Evolutionary conservation across 2,329 filamentous ascomycete genomes (phyloP).

Genomic region (Fusarium coicis): DNA sequence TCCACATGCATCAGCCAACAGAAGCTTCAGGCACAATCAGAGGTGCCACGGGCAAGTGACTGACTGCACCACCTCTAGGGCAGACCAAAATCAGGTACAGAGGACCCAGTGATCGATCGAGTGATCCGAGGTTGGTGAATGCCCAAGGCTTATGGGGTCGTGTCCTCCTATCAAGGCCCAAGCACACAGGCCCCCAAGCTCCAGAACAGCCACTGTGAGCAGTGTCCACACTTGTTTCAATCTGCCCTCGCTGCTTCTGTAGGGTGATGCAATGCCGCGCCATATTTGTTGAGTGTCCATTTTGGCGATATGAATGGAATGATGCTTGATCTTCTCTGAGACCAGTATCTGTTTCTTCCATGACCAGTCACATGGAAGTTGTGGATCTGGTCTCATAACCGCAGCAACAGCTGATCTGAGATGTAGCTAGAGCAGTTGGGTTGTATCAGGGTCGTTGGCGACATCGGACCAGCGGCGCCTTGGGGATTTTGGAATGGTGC

Average conservation of each 20-base stretch:
- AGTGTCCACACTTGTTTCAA: slow-evolving; percentile 43
- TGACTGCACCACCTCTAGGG: slow-evolving; percentile 19
- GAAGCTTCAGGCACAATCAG: slow-evolving; percentile 6
- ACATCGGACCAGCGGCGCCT: slow-evolving; percentile 1
- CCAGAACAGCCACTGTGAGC: slow-evolving; percentile 23
- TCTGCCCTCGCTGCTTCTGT: slow-evolving; percentile 29
- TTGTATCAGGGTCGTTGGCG: slow-evolving; percentile 3
- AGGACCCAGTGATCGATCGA: slow-evolving; percentile 40
- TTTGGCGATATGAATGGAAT: slow-evolving; percentile 16
- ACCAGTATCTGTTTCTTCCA: slow-evolving; percentile 1
- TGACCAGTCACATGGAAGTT: slow-evolving; percentile 1
- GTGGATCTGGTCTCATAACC: neutral
- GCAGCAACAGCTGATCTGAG: neutral
- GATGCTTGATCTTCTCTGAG: slow-evolving; percentile 21
- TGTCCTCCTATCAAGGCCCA: slow-evolving; percentile 37
- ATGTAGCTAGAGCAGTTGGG: slow-evolving; percentile 3
- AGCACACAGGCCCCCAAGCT: slow-evolving; percentile 25
- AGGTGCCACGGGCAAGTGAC: slow-evolving; percentile 30
- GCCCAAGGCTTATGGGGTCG: slow-evolving; percentile 38
- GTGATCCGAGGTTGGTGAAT: slow-evolving; percentile 39
- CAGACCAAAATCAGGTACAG: slow-evolving; percentile 33
- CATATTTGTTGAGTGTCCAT: slow-evolving; percentile 21
- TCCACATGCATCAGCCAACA: slow-evolving; percentile 24
- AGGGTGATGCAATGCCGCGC: slow-evolving; percentile 34
- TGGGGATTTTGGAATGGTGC: neutral